phyloP scores from a whole-genome alignment of 2,329 filamentous ascomycete genomes.

The Botrytis medusae region DNA sequence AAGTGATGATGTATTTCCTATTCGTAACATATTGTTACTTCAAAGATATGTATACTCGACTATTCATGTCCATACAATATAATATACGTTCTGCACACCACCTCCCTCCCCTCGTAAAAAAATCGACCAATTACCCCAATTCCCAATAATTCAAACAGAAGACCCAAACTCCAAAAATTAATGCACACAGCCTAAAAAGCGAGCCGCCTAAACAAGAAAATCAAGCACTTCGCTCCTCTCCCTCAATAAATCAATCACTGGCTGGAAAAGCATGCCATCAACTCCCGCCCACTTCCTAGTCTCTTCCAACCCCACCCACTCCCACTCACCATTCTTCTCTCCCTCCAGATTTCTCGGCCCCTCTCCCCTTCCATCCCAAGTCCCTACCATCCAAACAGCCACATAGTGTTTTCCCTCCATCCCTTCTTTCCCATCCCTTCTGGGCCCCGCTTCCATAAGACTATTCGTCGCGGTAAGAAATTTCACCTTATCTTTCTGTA shows the following conservation, averaged over 20 bases:
- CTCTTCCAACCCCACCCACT: neutral
- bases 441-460: neutral
- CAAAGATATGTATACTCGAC: neutral
- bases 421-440: neutral
- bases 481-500: neutral
- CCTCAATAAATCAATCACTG: neutral
- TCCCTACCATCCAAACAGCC: neutral
- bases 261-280: neutral
- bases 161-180: neutral
- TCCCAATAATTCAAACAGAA: neutral
- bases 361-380: neutral
- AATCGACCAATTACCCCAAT: neutral
- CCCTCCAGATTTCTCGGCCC: neutral
- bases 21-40: neutral
- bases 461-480: slow-evolving; percentile 3
- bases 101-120: too few species aligned
- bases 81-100: neutral
- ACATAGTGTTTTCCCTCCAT: neutral
- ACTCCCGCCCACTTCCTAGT: neutral
- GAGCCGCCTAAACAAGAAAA: neutral
- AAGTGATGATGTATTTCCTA: neutral
- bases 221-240: neutral
- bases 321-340: neutral
- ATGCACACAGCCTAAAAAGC: too few species aligned
- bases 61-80: neutral